A percentile compares a stretch with the other conserved stretches of the same genome.
Evolutionary conservation across 345 rosid genomes (phyloP).

Genomic region (Balakata baccata): DNA sequence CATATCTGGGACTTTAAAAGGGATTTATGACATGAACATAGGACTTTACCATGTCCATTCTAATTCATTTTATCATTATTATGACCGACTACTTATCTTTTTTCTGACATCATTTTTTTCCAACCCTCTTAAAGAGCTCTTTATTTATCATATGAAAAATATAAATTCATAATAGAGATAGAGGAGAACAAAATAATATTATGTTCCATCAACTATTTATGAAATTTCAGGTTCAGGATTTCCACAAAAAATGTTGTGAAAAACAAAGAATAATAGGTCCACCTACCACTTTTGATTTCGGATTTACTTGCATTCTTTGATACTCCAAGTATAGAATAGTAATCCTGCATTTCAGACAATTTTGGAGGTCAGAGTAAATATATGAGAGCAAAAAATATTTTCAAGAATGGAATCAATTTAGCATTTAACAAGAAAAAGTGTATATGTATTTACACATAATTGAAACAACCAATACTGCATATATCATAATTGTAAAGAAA

Average conservation of each 20-base stretch:
- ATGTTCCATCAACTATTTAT: background rate
- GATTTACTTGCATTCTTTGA: conserved; percentile 87
- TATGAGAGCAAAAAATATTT: no score
- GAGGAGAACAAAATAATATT: background rate
- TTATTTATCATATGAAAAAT: background rate
- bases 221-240: background rate
- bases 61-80: background rate
- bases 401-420: no score
- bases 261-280: background rate
- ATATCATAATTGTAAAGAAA: background rate
- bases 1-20: background rate
- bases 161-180: background rate
- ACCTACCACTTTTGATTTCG: conserved; percentile 89
- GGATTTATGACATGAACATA: background rate
- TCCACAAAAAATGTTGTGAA: background rate
- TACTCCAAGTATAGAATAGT: conserved; percentile 85
- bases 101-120: background rate
- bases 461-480: no score
- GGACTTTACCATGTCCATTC: background rate
- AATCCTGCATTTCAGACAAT: conserved; percentile 56
- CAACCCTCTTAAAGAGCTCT: background rate
- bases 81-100: background rate
- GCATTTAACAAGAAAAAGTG: no score
- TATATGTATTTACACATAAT: no score
- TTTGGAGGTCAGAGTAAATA: background rate